Evolutionary conservation across 352 stramenopile genomes (phyloP).

Genomic region (Phytophthora hibernalis): DNA sequence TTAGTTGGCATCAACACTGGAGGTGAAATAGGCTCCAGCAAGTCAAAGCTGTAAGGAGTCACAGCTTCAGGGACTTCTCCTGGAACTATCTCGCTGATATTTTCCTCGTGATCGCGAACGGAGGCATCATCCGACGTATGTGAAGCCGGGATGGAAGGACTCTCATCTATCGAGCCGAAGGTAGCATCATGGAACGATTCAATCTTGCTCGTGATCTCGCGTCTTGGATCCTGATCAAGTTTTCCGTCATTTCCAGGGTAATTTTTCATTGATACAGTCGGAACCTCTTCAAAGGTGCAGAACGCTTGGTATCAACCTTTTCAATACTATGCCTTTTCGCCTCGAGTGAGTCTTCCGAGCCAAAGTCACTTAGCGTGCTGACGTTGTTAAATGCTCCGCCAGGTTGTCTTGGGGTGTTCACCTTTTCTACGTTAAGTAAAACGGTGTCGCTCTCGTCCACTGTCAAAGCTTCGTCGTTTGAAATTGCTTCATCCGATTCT

Average conservation of each 20-base stretch:
- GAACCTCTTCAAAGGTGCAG: neutral
- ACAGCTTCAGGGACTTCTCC: neutral
- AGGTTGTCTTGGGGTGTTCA: neutral
- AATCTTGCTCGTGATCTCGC: neutral
- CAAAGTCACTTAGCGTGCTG: neutral
- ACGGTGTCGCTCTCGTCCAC: neutral
- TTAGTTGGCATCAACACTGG: constrained; percentile 1
- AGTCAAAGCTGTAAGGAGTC: constrained; percentile 14
- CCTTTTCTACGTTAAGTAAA: neutral
- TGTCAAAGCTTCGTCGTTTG: neutral
- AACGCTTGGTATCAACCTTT: neutral
- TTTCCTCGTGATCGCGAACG: neutral
- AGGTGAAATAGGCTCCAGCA: constrained; percentile 26
- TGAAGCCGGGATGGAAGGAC: neutral
- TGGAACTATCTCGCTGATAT: neutral
- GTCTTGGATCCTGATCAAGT: neutral
- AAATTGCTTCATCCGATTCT: neutral
- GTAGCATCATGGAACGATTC: neutral
- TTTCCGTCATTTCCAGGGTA: neutral
- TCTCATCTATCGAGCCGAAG: neutral
- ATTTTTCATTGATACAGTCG: constrained; percentile 1
- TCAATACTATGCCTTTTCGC: constrained; percentile 1
- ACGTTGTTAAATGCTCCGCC: neutral
- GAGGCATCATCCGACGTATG: neutral
- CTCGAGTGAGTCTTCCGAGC: constrained; percentile 4